phyloP scores from a whole-genome alignment of 805 yeast species.

The Candida easanensis region DNA sequence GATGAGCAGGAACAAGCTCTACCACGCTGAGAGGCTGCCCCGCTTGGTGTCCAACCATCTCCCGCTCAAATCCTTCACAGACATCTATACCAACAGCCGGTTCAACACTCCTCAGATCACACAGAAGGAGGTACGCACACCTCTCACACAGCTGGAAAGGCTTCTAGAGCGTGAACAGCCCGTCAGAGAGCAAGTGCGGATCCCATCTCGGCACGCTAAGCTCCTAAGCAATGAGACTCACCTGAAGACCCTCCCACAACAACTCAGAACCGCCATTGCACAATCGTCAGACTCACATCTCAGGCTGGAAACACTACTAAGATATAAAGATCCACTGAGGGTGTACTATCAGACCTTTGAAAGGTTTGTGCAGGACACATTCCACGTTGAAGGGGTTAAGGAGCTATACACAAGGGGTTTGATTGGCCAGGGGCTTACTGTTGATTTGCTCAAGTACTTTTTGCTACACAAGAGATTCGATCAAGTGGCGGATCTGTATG shows the following conservation, averaged over 20 bases:
- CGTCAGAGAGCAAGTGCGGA: neutral
- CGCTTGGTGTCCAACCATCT: neutral
- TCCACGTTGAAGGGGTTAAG: constrained; percentile 4
- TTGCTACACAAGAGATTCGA: constrained; percentile 12
- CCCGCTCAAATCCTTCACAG: constrained; percentile 2
- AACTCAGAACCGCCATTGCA: constrained; percentile 1
- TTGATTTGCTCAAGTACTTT: constrained; percentile 11
- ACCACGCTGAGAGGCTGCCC: constrained; percentile 11
- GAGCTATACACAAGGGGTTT: constrained; percentile 3
- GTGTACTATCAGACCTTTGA: constrained; percentile 12
- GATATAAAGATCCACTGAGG: constrained; percentile 11
- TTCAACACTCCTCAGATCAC: neutral
- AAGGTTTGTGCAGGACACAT: constrained; percentile 8
- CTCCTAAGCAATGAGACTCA: neutral
- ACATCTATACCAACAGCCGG: constrained; percentile 5
- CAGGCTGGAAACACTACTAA: constrained; percentile 13
- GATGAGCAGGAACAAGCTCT: constrained; percentile 11
- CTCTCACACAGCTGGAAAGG: neutral
- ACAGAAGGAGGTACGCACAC: neutral
- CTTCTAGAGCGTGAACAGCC: neutral
- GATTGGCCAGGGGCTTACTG: constrained; percentile 12
- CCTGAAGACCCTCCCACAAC: constrained; percentile 4
- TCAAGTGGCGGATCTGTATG: constrained; percentile 11
- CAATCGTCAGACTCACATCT: constrained; percentile 20
- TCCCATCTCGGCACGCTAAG: neutral